These are phyloP conservation scores for Teunomyces atbi DNA, from an alignment of 805 yeast species.

Conservation along the genomic window DNA sequence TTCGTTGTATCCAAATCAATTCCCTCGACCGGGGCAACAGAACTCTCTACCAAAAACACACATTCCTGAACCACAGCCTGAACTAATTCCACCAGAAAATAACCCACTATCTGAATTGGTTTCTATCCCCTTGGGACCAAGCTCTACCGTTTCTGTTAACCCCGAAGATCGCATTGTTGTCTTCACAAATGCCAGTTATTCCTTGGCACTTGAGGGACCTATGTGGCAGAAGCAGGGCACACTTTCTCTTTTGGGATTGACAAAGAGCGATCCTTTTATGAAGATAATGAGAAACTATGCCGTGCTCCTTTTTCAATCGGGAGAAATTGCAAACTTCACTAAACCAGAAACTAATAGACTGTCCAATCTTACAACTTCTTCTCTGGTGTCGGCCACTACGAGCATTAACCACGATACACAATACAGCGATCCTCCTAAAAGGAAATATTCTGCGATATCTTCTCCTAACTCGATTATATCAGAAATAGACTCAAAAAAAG, in stretches of 20 bases:
- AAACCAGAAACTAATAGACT: constrained; percentile 15
- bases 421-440: neutral
- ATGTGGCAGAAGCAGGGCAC: constrained; percentile 41
- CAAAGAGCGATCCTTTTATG: constrained; percentile 40
- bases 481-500: constrained; percentile 3
- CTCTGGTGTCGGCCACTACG: neutral
- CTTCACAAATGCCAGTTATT: constrained; percentile 33
- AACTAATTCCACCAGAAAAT: neutral
- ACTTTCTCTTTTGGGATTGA: constrained; percentile 38
- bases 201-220: constrained; percentile 37
- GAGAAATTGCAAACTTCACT: constrained; percentile 32
- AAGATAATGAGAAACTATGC: constrained; percentile 36
- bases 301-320: constrained; percentile 29
- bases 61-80: neutral
- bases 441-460: neutral
- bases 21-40: neutral
- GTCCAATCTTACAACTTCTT: neutral
- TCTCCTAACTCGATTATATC: neutral
- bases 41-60: too few relatives aligned
- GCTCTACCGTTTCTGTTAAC: constrained; percentile 29
- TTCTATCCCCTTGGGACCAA: constrained; percentile 35
- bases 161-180: constrained; percentile 33
- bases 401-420: neutral
- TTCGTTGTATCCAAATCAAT: neutral
- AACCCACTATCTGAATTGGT: constrained; percentile 1